phyloP scores from a whole-genome alignment of 257 asterid species.

The Ballota nigra region DNA sequence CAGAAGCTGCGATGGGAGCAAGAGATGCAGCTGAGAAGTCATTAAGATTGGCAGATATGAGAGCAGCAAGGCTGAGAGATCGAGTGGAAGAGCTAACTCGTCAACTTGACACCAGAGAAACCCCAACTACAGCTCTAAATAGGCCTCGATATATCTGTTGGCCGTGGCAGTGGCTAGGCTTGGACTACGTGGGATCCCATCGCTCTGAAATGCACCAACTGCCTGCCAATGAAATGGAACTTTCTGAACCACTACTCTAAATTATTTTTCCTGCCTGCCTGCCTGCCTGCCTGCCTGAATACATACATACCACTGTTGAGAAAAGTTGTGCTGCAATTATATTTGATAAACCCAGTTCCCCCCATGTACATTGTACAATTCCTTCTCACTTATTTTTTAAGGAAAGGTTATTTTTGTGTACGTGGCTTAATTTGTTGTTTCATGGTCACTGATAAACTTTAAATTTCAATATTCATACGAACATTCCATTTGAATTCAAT shows the following conservation, averaged over 20 bases:
- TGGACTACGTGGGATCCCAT: slow-evolving; percentile 64
- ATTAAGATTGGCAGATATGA: slow-evolving; percentile 76
- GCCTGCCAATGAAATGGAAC: slow-evolving; percentile 91
- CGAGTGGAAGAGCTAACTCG: slow-evolving; percentile 87
- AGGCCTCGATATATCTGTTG: slow-evolving; percentile 84
- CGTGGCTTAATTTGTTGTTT: not conserved
- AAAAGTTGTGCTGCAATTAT: slow-evolving; percentile 10
- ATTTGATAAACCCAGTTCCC: slow-evolving; percentile 17
- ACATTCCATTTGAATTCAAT: not conserved
- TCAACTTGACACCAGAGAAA: slow-evolving; percentile 66
- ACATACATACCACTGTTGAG: no score
- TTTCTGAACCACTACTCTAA: slow-evolving; percentile 91
- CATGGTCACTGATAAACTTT: not conserved
- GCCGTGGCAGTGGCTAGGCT: slow-evolving; percentile 99
- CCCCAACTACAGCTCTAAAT: slow-evolving; percentile 47
- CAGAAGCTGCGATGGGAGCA: slow-evolving; percentile 96
- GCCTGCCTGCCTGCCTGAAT: no score
- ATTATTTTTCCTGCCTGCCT: slow-evolving; percentile 15
- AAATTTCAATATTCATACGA: not conserved
- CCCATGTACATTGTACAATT: slow-evolving; percentile 28
- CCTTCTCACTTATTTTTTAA: slow-evolving; percentile 16
- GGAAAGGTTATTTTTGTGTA: not conserved
- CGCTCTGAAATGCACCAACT: slow-evolving; percentile 44
- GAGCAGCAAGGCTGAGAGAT: slow-evolving; percentile 85
- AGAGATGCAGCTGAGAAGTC: slow-evolving; percentile 97